phyloP scores from a whole-genome alignment of 2,329 filamentous ascomycete genomes.

The Metarhizium humberi region DNA sequence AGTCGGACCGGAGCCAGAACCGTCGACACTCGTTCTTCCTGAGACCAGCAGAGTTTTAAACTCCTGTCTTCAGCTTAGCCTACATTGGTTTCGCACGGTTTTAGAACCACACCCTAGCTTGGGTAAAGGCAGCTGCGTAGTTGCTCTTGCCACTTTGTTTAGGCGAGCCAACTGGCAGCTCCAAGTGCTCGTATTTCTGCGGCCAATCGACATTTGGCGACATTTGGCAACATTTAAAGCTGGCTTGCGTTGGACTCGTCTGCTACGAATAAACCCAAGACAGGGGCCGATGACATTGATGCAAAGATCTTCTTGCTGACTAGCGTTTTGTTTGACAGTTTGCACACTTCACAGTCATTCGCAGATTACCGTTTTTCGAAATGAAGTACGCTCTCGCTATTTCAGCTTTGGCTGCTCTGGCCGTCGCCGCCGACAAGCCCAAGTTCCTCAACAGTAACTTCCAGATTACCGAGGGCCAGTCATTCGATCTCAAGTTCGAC shows the following conservation, averaged over 20 bases:
- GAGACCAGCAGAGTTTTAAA: not conserved
- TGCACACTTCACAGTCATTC: not conserved
- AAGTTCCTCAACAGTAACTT: slow-evolving; percentile 22
- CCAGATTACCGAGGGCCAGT: slow-evolving; percentile 17
- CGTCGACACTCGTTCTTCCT: not conserved
- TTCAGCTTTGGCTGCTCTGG: slow-evolving; percentile 19
- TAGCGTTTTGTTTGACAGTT: not conserved
- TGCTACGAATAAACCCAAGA: too few relatives aligned
- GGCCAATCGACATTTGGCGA: too few relatives aligned
- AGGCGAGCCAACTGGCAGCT: too few relatives aligned
- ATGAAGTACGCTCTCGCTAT: slow-evolving; percentile 27
- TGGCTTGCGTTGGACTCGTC: too few relatives aligned
- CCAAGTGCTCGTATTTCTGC: too few relatives aligned
- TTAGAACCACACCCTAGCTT: too few relatives aligned
- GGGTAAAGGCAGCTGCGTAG: too few relatives aligned
- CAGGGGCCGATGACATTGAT: too few relatives aligned
- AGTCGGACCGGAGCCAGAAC: not conserved
- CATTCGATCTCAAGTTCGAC: slow-evolving; percentile 22
- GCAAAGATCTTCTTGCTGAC: not conserved
- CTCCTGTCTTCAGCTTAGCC: too few relatives aligned
- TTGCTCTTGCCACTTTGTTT: too few relatives aligned
- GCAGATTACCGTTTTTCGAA: slow-evolving; percentile 9
- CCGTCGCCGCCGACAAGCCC: slow-evolving; percentile 19
- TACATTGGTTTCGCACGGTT: too few relatives aligned
- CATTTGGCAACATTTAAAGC: too few relatives aligned